Evolutionary conservation across 129 eudicot species (phyloP).

Genomic region (Mikania micrantha): DNA sequence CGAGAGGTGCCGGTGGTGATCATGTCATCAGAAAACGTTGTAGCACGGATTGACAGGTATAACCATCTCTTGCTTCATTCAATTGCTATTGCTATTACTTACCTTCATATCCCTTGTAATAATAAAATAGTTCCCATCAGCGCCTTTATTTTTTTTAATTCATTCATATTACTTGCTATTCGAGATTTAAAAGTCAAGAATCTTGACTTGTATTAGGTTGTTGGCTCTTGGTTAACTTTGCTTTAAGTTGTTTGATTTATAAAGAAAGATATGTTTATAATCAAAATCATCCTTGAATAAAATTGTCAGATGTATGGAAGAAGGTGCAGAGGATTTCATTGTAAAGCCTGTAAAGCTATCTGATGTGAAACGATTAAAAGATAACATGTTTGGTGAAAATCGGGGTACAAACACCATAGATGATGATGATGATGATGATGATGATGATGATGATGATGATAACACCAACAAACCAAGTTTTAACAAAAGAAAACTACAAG

Average conservation of each 20-base stretch:
- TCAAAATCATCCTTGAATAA: no score
- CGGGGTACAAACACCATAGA: slow-evolving; percentile 9
- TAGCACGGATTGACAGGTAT: slow-evolving; percentile 84
- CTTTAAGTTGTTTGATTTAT: no score
- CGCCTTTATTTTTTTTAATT: no score
- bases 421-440: not conserved
- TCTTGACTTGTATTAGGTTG: no score
- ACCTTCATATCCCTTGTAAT: no score
- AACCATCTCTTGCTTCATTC: not conserved
- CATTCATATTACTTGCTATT: no score
- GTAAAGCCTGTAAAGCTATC: slow-evolving; percentile 81
- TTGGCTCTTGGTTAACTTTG: no score
- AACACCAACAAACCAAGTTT: slow-evolving; percentile 19
- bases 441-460: not conserved
- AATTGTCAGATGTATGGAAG: slow-evolving; percentile 71
- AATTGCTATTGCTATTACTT: not conserved
- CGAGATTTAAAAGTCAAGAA: no score
- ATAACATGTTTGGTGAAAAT: slow-evolving; percentile 71
- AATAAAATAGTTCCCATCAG: no score
- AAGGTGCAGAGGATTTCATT: slow-evolving; percentile 93
- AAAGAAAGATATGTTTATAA: no score
- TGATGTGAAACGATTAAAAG: slow-evolving; percentile 64
- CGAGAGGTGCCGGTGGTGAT: slow-evolving; percentile 91
- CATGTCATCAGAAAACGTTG: slow-evolving; percentile 90
- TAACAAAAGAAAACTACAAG: slow-evolving; percentile 66